Conservation (phyloP, 1,284 basidiomycete species). For the Heterobasidion annosum region DNA sequence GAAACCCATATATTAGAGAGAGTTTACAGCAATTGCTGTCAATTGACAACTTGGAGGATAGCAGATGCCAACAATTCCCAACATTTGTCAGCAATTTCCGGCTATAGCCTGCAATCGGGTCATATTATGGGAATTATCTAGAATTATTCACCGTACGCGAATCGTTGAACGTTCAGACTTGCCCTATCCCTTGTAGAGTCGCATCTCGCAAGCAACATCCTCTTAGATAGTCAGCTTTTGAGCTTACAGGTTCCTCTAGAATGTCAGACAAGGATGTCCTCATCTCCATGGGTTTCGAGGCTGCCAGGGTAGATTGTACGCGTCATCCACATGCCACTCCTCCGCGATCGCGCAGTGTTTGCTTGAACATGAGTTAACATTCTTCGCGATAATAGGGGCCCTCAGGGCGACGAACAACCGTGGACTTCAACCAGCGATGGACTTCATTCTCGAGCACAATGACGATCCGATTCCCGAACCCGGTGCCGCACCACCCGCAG, state of each 20-base stretch:
- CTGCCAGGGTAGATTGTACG: slow-evolving; percentile 78
- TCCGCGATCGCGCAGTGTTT: not conserved
- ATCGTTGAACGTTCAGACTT: no score
- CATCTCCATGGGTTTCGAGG: slow-evolving; percentile 80
- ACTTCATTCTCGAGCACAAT: slow-evolving; percentile 75
- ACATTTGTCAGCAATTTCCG: no score
- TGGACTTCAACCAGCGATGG: slow-evolving; percentile 85
- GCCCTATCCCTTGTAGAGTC: no score
- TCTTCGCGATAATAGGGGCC: slow-evolving; percentile 52
- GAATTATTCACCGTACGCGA: no score
- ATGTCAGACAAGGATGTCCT: slow-evolving; percentile 78
- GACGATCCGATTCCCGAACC: slow-evolving; percentile 64
- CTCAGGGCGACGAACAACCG: slow-evolving; percentile 70
- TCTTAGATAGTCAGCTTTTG: no score
- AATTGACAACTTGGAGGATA: no score
- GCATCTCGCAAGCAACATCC: no score
- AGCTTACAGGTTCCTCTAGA: not conserved
- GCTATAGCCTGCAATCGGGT: no score
- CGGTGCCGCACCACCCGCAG: slow-evolving; percentile 15
- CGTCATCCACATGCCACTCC: slow-evolving; percentile 5
- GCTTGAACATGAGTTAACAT: not conserved
- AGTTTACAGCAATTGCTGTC: no score
- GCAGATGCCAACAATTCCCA: no score
- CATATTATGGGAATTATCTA: no score
- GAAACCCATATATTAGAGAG: no score